A percentile compares a stretch with the other conserved stretches of the same genome.
These are phyloP conservation scores for Orobanche coerulescens DNA, from an alignment of 257 asterid genomes.

Conservation along the genomic window DNA sequence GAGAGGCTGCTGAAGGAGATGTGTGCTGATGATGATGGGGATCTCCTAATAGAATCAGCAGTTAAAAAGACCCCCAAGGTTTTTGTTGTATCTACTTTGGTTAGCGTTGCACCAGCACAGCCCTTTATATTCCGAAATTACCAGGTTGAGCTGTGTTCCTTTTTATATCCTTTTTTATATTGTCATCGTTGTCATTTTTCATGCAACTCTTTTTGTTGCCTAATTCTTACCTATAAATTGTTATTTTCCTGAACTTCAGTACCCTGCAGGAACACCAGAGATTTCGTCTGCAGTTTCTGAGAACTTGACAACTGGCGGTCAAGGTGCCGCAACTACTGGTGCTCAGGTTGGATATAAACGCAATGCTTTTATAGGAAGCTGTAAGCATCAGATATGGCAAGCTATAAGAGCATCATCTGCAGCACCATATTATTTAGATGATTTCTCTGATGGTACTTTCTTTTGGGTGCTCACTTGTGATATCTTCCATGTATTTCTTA, in stretches of 20 bases:
- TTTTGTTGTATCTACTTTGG: slow-evolving; percentile 91
- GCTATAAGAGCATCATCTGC: slow-evolving; percentile 99
- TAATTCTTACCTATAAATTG: slow-evolving; percentile 10
- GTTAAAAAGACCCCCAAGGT: slow-evolving; percentile 88
- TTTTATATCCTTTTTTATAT: slow-evolving; percentile 13
- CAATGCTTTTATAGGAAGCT: slow-evolving; percentile 89
- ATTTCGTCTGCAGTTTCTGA: slow-evolving; percentile 61
- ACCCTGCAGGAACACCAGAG: slow-evolving; percentile 98
- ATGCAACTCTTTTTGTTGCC: slow-evolving; percentile 9
- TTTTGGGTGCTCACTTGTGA: slow-evolving; percentile 12
- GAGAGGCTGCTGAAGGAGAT: slow-evolving; percentile 90
- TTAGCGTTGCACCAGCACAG: slow-evolving; percentile 93
- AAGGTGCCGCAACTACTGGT: slow-evolving; percentile 58
- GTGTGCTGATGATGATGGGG: slow-evolving; percentile 96
- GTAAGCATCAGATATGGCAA: slow-evolving; percentile 95
- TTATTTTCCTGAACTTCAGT: slow-evolving; percentile 42
- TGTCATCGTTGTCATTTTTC: slow-evolving; percentile 11
- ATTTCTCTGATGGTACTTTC: slow-evolving; percentile 81
- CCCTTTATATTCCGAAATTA: slow-evolving; percentile 97
- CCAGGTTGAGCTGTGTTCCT: slow-evolving; percentile 51
- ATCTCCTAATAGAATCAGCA: slow-evolving; percentile 93
- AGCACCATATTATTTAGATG: slow-evolving; percentile 98
- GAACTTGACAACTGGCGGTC: slow-evolving; percentile 49
- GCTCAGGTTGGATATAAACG: slow-evolving; percentile 75
- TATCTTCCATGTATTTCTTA: slow-evolving; percentile 9